Conservation (phyloP, 129 eudicot genomes). For the Escallonia herrerae region DNA sequence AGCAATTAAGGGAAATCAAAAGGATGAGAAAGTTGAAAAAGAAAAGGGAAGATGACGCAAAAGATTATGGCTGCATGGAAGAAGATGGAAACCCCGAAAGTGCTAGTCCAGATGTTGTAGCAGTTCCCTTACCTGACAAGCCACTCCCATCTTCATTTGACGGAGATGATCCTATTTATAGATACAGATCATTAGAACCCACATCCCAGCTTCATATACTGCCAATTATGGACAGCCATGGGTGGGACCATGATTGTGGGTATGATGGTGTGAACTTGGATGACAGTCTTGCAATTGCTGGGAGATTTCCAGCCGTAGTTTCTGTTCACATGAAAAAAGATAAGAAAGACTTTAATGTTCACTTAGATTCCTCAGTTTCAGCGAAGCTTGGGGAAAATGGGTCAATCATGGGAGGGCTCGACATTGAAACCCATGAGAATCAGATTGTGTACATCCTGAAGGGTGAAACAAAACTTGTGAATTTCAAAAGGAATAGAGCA, state of each 20-base stretch:
- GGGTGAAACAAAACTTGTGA: constrained; percentile 20
- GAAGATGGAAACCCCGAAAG: constrained; percentile 13
- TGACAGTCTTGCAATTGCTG: constrained; percentile 12
- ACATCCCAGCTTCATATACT: constrained; percentile 23
- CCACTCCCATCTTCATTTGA: constrained; percentile 35
- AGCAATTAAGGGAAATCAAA: constrained; percentile 31
- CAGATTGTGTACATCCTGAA: constrained; percentile 21
- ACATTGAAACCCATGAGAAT: constrained; percentile 16
- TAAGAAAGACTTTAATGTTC: constrained; percentile 22
- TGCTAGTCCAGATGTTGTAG: constrained; percentile 6
- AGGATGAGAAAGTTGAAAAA: constrained; percentile 23
- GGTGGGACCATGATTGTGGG: constrained; percentile 38
- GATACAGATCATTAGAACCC: constrained; percentile 29
- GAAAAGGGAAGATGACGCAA: not conserved
- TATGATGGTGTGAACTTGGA: constrained; percentile 30
- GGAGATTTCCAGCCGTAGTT: constrained; percentile 20
- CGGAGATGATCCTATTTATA: constrained; percentile 30
- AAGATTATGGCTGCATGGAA: not conserved
- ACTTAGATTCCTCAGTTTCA: constrained; percentile 20
- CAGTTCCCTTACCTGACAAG: constrained; percentile 36
- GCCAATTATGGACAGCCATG: constrained; percentile 22
- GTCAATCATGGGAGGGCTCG: constrained; percentile 23
- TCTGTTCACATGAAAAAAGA: constrained; percentile 24
- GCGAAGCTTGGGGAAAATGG: constrained; percentile 24
- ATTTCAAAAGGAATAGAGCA: constrained; percentile 12